A percentile compares a stretch with the other conserved stretches of the same genome.
These are phyloP conservation scores for Backusella mclennaniae DNA, from an alignment of 192 early-diverging fungal species.

Conservation along the genomic window DNA sequence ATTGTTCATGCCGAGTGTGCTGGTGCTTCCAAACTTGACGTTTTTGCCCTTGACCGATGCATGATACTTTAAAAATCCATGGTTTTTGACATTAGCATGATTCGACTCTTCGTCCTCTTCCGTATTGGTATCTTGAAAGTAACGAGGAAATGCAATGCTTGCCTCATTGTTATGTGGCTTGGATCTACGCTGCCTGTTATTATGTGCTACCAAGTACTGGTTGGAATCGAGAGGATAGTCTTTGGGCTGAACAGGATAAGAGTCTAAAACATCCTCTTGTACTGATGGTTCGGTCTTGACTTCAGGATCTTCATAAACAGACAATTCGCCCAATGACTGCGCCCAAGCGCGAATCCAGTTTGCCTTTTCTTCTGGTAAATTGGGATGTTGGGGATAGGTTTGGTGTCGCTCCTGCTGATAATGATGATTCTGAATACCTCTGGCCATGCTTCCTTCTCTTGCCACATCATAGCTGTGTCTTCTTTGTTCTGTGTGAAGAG, in stretches of 20 bases:
- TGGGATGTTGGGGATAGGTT: background rate
- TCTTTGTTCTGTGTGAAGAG: background rate
- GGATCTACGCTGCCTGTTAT: background rate
- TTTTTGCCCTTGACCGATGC: background rate
- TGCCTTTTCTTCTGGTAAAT: slow-evolving; percentile 9
- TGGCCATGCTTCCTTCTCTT: background rate
- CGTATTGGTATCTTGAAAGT: slow-evolving; percentile 5
- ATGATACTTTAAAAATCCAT: background rate
- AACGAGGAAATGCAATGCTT: background rate
- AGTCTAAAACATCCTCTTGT: background rate
- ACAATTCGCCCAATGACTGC: slow-evolving; percentile 18
- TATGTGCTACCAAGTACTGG: background rate
- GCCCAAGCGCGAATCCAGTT: slow-evolving; percentile 26
- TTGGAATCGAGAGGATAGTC: background rate
- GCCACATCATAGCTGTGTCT: background rate
- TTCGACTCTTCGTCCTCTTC: background rate
- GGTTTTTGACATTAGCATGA: background rate
- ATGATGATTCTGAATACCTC: background rate
- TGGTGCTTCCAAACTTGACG: background rate
- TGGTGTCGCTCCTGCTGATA: background rate
- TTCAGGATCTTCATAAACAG: slow-evolving; percentile 14
- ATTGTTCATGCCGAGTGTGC: background rate
- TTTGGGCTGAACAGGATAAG: background rate
- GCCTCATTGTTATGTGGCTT: background rate
- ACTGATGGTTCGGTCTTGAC: slow-evolving; percentile 5